These are phyloP conservation scores for Boletales sp. DNA, from an alignment of 768 basidiomycete genomes.

Conservation along the genomic window DNA sequence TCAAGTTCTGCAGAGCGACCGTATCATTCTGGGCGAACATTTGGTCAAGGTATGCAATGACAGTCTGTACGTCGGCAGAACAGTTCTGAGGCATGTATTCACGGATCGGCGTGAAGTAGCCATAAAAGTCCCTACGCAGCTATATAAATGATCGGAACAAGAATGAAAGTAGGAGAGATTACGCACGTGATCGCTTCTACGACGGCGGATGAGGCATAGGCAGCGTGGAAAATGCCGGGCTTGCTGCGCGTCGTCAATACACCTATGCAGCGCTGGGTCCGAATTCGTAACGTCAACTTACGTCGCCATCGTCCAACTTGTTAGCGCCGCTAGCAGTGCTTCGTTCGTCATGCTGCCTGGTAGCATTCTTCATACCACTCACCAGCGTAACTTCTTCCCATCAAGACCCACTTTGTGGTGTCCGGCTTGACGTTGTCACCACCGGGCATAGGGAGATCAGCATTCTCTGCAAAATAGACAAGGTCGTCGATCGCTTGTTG, in stretches of 20 bases:
- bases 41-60: conserved; percentile 57
- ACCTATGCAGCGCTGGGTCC: not conserved
- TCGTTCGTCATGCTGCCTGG: not conserved
- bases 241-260: conserved; percentile 26
- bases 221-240: conserved; percentile 39
- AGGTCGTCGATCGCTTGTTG: conserved; percentile 75
- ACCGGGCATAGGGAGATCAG: conserved; percentile 61
- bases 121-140: conserved; percentile 20
- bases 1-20: conserved; percentile 49
- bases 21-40: conserved; percentile 46
- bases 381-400: conserved; percentile 45
- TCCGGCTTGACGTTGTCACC: conserved; percentile 59
- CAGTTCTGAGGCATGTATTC: conserved; percentile 70
- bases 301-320: conserved; percentile 70
- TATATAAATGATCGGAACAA: not conserved
- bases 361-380: not conserved
- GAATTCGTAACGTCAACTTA: conserved; percentile 24
- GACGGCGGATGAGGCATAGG: conserved; percentile 45
- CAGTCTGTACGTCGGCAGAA: conserved; percentile 65
- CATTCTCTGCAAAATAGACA: conserved; percentile 66
- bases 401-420: conserved; percentile 39
- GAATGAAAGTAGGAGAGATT: not conserved
- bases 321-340: conserved; percentile 34
- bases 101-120: conserved; percentile 70
- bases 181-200: conserved; percentile 42